Conservation (phyloP, 768 basidiomycete genomes). For the Xerocomus brunneocitrinus region DNA sequence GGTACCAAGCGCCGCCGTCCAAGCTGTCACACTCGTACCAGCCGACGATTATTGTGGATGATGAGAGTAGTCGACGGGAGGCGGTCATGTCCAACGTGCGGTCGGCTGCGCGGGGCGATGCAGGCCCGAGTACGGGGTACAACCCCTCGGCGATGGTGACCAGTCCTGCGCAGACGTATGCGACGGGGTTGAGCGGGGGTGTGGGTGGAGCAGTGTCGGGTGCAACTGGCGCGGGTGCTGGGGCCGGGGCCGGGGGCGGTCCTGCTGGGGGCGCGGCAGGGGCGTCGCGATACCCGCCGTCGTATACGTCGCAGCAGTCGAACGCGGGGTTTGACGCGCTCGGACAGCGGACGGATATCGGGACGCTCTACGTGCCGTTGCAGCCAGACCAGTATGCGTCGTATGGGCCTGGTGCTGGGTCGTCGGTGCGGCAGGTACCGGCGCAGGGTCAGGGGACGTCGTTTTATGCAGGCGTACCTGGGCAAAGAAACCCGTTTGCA, state of each 20-base stretch:
- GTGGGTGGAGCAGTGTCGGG: background rate
- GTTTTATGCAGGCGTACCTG: conserved; percentile 65
- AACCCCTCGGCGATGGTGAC: conserved; percentile 52
- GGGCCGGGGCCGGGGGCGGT: background rate
- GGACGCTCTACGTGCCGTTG: conserved; percentile 72
- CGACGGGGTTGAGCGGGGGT: conserved; percentile 28
- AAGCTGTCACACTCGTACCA: conserved; percentile 36
- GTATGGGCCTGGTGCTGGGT: conserved; percentile 33
- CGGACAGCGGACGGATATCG: conserved; percentile 60
- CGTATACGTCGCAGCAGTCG: conserved; percentile 45
- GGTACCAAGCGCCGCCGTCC: conserved; percentile 44
- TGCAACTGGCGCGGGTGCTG: background rate
- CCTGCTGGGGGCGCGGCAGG: conserved; percentile 14
- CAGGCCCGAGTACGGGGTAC: conserved; percentile 39
- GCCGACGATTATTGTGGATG: conserved; percentile 59
- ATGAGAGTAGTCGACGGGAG: conserved; percentile 62
- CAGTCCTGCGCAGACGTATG: conserved; percentile 72
- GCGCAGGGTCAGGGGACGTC: conserved; percentile 33
- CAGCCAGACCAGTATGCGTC: conserved; percentile 75
- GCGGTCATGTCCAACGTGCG: conserved; percentile 81
- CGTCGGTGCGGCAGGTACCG: background rate
- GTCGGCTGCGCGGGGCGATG: conserved; percentile 52
- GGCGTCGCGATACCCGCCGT: conserved; percentile 49
- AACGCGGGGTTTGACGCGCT: conserved; percentile 54
- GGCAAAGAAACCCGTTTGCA: conserved; percentile 33